Percentiles rank a stretch among this genome's conserved stretches.
Evolutionary conservation across 2,329 filamentous ascomycete species (phyloP).

Genomic region (Sporothrix luriei): DNA sequence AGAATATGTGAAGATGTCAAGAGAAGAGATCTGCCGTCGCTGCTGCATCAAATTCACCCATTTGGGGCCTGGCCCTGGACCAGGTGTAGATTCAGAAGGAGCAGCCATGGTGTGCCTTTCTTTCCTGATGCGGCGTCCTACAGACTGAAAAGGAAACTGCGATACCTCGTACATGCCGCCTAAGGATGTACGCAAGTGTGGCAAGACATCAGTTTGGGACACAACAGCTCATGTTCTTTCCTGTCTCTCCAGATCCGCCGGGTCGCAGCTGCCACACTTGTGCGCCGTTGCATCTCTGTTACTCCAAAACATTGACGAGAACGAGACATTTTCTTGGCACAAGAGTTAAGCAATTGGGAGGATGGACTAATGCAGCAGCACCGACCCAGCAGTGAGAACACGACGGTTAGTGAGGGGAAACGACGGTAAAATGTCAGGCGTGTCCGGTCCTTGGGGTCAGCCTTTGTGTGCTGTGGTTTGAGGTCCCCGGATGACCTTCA

Average conservation of each 20-base stretch:
- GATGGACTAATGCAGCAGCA: slow-evolving; percentile 6
- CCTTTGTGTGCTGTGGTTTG: background rate
- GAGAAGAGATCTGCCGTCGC: background rate
- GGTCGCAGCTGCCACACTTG: background rate
- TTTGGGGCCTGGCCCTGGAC: background rate
- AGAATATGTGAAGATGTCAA: background rate
- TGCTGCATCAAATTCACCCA: background rate
- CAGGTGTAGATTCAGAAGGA: slow-evolving; percentile 4
- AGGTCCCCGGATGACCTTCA: background rate
- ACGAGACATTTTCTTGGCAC: slow-evolving; percentile 8
- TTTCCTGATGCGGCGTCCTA: slow-evolving; percentile 14
- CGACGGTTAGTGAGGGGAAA: background rate
- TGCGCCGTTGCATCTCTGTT: background rate
- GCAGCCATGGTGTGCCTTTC: slow-evolving; percentile 3
- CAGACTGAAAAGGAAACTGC: slow-evolving; percentile 3
- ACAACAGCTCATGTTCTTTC: background rate
- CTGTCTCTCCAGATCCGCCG: background rate
- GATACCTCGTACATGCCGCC: slow-evolving; percentile 6
- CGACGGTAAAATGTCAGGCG: slow-evolving; percentile 10
- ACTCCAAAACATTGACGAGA: background rate
- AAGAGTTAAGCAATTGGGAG: background rate
- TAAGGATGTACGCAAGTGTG: too few relatives aligned
- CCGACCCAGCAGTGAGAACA: background rate
- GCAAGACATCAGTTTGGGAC: background rate
- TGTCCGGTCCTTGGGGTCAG: background rate